Evolutionary conservation across 371 early-diverging fungal species (phyloP), one percentile per base, ranked within the genome.

Genomic region (Lichtheimia ramosa): DNA sequence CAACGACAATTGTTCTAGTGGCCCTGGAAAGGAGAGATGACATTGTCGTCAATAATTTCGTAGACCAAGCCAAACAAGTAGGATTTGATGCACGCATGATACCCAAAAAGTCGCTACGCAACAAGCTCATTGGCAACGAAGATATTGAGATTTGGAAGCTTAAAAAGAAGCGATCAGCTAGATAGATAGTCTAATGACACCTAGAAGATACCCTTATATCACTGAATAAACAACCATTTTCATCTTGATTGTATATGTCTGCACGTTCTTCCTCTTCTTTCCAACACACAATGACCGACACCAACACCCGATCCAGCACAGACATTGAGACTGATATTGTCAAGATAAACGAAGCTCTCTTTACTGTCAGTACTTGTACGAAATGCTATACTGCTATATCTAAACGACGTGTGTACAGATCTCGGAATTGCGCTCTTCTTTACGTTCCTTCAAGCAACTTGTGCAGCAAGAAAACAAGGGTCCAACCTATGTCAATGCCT

Each of bases 111-210:
- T 25, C 62, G 10, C 21, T 74, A 5, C 61, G 63, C 10, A 54
- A 56, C n/a, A 42, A 65, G n/a, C 27, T 58, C 3, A 60, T 65
- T 2, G 56, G 52, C 20, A 73, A 75, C 43, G 68, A 69, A 39
- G 73, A 75, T 51, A 70, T 75, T 6, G 76, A 75, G 50, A 70
- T 75, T 23, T 75, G 73, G 73, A 75, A 73, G 43, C 61, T 75
- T 10, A 72, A 70, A 59, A 56, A 68, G 61, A 63, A 64, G 25
- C 54, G 61, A 34, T 46, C 46, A 5, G 7, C 46, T 6, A 46
- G 10, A 10, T 46, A 46, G 46, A 6, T 46, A 18, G 46, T 43
- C n/a, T n/a, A 46, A 7, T 7, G 46, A 46, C 16, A 16, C 2
- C 3, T 16, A 46, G 46, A 7, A 46, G 1, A 1, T 12, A 46